Percentiles rank a stretch among this genome's conserved stretches.
phyloP scores from a whole-genome alignment of 192 early-diverging fungal species.

The Coemansia sp. region DNA sequence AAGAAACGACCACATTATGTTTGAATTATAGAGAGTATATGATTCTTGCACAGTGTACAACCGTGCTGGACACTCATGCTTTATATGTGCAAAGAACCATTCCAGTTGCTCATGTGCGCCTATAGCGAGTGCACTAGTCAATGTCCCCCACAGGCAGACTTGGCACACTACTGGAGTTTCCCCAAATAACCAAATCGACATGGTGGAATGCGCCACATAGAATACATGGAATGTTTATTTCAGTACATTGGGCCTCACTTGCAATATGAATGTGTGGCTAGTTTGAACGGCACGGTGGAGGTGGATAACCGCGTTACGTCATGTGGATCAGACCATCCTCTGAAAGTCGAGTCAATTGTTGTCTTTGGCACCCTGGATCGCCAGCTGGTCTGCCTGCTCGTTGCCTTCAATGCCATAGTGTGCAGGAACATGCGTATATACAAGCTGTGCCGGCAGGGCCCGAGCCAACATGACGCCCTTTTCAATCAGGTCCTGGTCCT shows the following conservation, averaged over 20 bases:
- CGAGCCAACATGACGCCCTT: neutral
- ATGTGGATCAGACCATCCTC: neutral
- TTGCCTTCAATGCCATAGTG: conserved; percentile 14
- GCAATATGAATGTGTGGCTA: neutral
- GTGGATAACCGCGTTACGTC: neutral
- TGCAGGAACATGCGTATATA: conserved; percentile 12
- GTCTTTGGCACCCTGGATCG: conserved; percentile 8
- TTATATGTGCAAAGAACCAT: neutral
- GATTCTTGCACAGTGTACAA: neutral
- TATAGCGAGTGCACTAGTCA: neutral
- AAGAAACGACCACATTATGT: conserved; percentile 4
- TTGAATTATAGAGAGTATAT: neutral
- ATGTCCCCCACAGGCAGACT: neutral
- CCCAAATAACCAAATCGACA: neutral
- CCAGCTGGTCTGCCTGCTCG: conserved; percentile 13
- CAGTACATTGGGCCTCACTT: neutral
- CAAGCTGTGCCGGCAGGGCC: neutral
- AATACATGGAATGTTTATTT: neutral
- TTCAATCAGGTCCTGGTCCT: conserved; percentile 17
- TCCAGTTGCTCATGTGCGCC: neutral
- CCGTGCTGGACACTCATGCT: neutral
- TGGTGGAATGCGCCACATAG: neutral
- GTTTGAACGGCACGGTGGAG: neutral
- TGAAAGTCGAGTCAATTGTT: neutral
- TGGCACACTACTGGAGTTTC: neutral